Conservation (phyloP, 1,139 yeast genomes). For the Diutina siamensis region DNA sequence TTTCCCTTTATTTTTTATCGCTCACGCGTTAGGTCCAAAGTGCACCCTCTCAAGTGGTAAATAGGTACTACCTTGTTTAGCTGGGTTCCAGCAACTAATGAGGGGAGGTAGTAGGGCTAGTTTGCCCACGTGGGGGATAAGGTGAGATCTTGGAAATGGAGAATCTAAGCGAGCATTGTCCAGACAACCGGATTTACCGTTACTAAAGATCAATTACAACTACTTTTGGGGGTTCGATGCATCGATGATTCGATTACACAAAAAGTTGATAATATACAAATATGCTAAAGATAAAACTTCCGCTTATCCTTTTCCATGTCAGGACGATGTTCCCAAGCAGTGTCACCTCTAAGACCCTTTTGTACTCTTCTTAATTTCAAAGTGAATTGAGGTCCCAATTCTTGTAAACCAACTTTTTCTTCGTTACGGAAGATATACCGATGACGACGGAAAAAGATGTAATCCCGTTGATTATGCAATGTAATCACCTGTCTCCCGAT, state of each 20-base stretch:
- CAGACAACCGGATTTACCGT: too few species aligned
- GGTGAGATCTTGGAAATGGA: too few species aligned
- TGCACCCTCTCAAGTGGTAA: too few species aligned
- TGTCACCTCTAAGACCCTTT: constrained; percentile 81
- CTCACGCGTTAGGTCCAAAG: too few species aligned
- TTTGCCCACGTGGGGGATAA: too few species aligned
- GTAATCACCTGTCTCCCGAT: constrained; percentile 95
- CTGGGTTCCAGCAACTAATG: too few species aligned
- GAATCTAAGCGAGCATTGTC: too few species aligned
- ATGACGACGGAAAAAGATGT: constrained; percentile 88
- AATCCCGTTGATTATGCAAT: constrained; percentile 91
- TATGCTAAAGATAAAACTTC: constrained; percentile 64
- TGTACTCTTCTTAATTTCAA: constrained; percentile 78
- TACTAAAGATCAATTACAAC: not conserved
- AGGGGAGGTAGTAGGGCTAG: too few species aligned
- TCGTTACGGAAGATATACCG: constrained; percentile 83
- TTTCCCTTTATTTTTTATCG: too few species aligned
- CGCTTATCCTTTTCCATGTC: constrained; percentile 95
- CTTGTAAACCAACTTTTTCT: constrained; percentile 88
- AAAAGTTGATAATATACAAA: not conserved
- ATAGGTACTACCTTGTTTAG: too few species aligned
- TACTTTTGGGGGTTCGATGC: too few species aligned
- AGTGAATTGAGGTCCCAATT: constrained; percentile 94
- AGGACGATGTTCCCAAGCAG: constrained; percentile 93
- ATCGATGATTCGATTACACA: too few species aligned